Percentiles rank a stretch among this genome's conserved stretches.
phyloP scores from a whole-genome alignment of 345 rosid species.

The Moringa oleifera region DNA sequence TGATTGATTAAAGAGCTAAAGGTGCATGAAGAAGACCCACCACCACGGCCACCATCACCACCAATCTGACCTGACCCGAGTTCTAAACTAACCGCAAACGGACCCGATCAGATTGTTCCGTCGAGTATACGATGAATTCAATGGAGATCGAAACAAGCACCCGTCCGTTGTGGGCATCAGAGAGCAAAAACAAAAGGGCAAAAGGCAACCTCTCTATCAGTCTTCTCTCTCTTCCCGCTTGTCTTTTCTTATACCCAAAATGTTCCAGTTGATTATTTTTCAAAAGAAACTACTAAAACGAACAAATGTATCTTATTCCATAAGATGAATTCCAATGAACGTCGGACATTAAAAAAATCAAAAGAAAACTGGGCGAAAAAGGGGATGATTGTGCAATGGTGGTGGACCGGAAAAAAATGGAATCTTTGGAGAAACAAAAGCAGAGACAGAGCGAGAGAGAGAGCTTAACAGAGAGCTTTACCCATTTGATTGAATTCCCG shows the following conservation, averaged over 20 bases:
- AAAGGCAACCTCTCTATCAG: not conserved
- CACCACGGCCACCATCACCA: slow-evolving; percentile 32
- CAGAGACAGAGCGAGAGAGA: slow-evolving; percentile 7
- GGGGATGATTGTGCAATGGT: slow-evolving; percentile 21
- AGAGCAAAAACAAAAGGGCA: not conserved
- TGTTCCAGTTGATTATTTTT: slow-evolving; percentile 26
- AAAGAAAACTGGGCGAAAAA: slow-evolving; percentile 8
- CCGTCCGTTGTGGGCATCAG: not conserved
- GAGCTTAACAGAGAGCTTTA: not conserved
- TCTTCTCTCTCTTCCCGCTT: not conserved
- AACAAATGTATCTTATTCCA: slow-evolving; percentile 4
- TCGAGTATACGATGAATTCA: not conserved
- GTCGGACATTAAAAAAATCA: not conserved
- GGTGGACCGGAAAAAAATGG: slow-evolving; percentile 26
- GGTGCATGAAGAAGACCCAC: slow-evolving; percentile 39
- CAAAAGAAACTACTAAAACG: slow-evolving; percentile 17
- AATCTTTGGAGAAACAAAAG: slow-evolving; percentile 32
- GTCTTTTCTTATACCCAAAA: slow-evolving; percentile 17
- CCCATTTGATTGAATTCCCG: no score
- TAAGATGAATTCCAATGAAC: slow-evolving; percentile 6
- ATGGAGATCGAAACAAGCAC: slow-evolving; percentile 15
- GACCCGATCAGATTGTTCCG: slow-evolving; percentile 10
- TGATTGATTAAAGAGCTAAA: slow-evolving; percentile 53
- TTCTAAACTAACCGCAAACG: slow-evolving; percentile 1
- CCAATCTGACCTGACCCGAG: slow-evolving; percentile 11